phyloP scores from a whole-genome alignment of 106 monocot species.

The Apostasia shenzhenica region DNA sequence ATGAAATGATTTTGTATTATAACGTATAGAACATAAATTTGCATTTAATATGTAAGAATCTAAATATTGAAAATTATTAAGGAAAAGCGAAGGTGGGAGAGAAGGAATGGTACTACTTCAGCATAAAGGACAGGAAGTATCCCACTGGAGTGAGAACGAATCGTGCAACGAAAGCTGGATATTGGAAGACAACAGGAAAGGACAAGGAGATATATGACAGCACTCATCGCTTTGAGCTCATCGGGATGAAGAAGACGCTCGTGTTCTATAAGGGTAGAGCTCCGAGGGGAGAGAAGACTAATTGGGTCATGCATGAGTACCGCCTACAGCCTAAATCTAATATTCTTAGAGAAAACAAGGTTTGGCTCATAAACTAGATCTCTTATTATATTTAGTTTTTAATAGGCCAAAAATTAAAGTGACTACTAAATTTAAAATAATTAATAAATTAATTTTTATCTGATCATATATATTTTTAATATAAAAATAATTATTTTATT shows the following conservation, averaged over 20 bases:
- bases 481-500: background rate
- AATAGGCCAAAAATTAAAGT: background rate
- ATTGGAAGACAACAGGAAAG: constrained; percentile 46
- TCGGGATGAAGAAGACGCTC: constrained; percentile 41
- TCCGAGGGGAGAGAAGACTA: constrained; percentile 38
- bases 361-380: background rate
- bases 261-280: constrained; percentile 46
- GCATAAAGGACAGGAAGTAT: constrained; percentile 28
- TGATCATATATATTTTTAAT: background rate
- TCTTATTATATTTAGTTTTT: too few species aligned
- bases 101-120: constrained; percentile 51
- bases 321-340: constrained; percentile 24
- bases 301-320: constrained; percentile 51
- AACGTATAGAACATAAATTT: too few species aligned
- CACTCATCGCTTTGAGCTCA: constrained; percentile 21
- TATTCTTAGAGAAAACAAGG: constrained; percentile 5
- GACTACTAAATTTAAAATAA: background rate
- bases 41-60: background rate
- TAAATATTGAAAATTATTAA: background rate
- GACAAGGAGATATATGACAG: constrained; percentile 35
- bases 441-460: background rate
- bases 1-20: too few species aligned
- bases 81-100: constrained; percentile 42
- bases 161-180: constrained; percentile 32
- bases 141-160: constrained; percentile 37